Percentiles rank a stretch among this genome's conserved stretches.
Evolutionary conservation across 352 stramenopile genomes (phyloP).

Genomic region (Phytophthora citricola): DNA sequence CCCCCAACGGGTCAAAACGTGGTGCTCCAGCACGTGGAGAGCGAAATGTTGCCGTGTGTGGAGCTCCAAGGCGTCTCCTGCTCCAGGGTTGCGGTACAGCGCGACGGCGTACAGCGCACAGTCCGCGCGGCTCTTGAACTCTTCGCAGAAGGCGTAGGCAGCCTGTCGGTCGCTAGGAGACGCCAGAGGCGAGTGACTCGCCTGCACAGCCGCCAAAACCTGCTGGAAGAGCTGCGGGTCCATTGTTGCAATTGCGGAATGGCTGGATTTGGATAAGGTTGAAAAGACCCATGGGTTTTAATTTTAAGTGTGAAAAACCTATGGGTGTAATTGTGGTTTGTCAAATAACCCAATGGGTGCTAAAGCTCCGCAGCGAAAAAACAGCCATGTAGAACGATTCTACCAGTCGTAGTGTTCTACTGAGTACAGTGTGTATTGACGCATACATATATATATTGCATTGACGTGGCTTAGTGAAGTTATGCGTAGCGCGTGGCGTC

Average conservation of each 20-base stretch:
- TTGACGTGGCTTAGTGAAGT: background rate
- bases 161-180: conserved; percentile 50
- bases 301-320: background rate
- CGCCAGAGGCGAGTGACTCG: conserved; percentile 70
- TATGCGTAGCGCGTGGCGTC: conserved; percentile 27
- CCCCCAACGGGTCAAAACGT: conserved; percentile 68
- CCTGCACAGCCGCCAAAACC: conserved; percentile 74
- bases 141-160: conserved; percentile 78
- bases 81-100: conserved; percentile 66
- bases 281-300: background rate
- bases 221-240: conserved; percentile 76
- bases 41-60: conserved; percentile 79
- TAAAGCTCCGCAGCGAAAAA: no score
- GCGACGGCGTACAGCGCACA: conserved; percentile 77
- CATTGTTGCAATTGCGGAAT: conserved; percentile 39
- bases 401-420: no score
- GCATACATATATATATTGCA: no score
- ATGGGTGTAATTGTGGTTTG: background rate
- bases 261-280: conserved; percentile 7
- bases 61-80: conserved; percentile 41
- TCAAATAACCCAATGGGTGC: background rate
- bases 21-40: conserved; percentile 79
- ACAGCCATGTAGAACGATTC: no score
- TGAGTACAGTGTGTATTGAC: no score
- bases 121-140: conserved; percentile 75